phyloP scores from a whole-genome alignment of 768 basidiomycete species.

The Tulasnella sp. region DNA sequence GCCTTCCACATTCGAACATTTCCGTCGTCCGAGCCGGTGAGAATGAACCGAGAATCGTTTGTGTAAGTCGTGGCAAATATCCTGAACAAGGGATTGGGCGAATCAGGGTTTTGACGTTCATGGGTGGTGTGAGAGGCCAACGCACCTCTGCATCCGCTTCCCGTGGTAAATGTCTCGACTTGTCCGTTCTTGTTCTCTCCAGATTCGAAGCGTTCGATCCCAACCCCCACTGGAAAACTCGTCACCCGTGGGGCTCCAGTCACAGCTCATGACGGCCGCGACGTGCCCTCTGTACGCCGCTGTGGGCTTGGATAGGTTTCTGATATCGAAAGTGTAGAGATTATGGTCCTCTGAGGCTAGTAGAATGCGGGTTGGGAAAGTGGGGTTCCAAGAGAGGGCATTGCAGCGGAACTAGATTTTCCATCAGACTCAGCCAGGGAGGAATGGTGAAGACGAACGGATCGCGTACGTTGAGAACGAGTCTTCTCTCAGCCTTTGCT shows the following conservation, averaged over 20 bases:
- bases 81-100: slow-evolving; percentile 40
- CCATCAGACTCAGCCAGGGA: background rate
- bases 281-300: slow-evolving; percentile 98
- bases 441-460: background rate
- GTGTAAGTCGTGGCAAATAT: slow-evolving; percentile 87
- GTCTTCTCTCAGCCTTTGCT: slow-evolving; percentile 87
- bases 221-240: slow-evolving; percentile 97
- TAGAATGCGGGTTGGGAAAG: slow-evolving; percentile 83
- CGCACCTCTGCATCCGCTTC: slow-evolving; percentile 94
- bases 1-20: slow-evolving; percentile 96
- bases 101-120: too few species aligned
- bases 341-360: slow-evolving; percentile 99
- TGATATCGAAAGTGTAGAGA: slow-evolving; percentile 94
- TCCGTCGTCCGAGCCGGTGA: slow-evolving; percentile 91
- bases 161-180: slow-evolving; percentile 92
- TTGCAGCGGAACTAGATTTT: slow-evolving; percentile 73
- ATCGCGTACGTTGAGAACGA: slow-evolving; percentile 77
- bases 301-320: slow-evolving; percentile 72
- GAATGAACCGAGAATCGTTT: slow-evolving; percentile 82
- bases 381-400: slow-evolving; percentile 91
- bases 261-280: slow-evolving; percentile 92
- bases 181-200: slow-evolving; percentile 80
- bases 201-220: slow-evolving; percentile 91
- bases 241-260: slow-evolving; percentile 94
- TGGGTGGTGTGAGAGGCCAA: too few species aligned